Conservation (phyloP, 2,329 filamentous ascomycete genomes). For the Sclerotinia glacialis region DNA sequence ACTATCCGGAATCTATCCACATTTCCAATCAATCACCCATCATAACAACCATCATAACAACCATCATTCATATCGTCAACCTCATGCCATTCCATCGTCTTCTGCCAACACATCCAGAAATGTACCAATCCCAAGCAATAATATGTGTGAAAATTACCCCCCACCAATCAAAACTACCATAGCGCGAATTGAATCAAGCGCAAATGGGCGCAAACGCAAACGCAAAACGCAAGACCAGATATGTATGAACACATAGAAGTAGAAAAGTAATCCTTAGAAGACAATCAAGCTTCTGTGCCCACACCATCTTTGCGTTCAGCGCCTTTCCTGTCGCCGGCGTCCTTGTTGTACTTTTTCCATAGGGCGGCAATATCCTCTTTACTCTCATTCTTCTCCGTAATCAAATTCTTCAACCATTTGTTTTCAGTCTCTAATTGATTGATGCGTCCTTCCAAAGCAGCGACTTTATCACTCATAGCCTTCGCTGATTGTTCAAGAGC, state of each 20-base stretch:
- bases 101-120: conserved; percentile 1
- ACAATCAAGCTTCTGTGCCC: conserved; percentile 33
- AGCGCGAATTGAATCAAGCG: conserved; percentile 21
- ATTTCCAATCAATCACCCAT: conserved; percentile 10
- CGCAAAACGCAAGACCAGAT: neutral
- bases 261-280: conserved; percentile 1
- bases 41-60: conserved; percentile 3
- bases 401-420: conserved; percentile 75
- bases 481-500: conserved; percentile 77
- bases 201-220: conserved; percentile 26
- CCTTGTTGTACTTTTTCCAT: conserved; percentile 43
- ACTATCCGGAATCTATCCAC: conserved; percentile 6
- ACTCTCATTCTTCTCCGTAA: conserved; percentile 73
- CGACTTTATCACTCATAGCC: conserved; percentile 79
- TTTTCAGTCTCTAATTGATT: conserved; percentile 79
- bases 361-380: conserved; percentile 44
- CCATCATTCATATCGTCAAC: neutral
- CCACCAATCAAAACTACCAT: neutral
- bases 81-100: neutral
- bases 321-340: conserved; percentile 36
- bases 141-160: neutral
- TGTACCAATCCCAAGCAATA: neutral
- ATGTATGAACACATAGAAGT: neutral
- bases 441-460: conserved; percentile 68
- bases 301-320: conserved; percentile 39